These are phyloP conservation scores for Leptographium wingfieldii DNA, from an alignment of 2,329 filamentous ascomycete species.

Conservation along the genomic window DNA sequence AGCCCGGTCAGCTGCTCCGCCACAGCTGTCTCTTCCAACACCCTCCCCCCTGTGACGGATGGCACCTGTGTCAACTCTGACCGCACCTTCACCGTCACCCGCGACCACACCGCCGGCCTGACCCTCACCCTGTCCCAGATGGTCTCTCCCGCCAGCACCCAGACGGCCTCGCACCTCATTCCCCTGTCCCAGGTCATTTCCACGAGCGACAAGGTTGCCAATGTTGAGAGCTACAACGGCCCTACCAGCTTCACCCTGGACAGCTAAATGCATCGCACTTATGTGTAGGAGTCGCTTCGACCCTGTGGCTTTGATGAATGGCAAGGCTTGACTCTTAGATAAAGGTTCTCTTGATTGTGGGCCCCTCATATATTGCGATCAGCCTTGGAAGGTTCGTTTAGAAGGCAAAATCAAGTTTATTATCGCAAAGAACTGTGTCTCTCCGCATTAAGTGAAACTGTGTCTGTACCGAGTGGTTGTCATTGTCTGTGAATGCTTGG, in stretches of 20 bases:
- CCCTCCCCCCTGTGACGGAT: not conserved
- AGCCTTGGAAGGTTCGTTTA: no score
- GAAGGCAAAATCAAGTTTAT: no score
- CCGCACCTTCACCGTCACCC: not conserved
- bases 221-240: not conserved
- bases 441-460: no score
- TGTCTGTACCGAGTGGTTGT: no score
- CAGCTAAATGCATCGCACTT: no score
- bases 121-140: not conserved
- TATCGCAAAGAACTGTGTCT: no score
- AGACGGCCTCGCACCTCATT: not conserved
- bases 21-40: not conserved
- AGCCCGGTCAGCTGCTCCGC: not conserved
- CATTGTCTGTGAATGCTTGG: no score
- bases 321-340: no score
- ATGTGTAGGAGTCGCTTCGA: no score
- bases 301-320: no score
- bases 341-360: no score
- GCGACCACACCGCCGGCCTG: not conserved
- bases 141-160: not conserved
- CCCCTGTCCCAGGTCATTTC: not conserved
- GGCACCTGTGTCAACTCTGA: not conserved
- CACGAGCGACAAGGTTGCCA: not conserved
- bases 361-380: no score
- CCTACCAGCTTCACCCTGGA: conserved; percentile 1